Evolutionary conservation across 2,329 filamentous ascomycete genomes (phyloP).

Genomic region (Chalara sp.): DNA sequence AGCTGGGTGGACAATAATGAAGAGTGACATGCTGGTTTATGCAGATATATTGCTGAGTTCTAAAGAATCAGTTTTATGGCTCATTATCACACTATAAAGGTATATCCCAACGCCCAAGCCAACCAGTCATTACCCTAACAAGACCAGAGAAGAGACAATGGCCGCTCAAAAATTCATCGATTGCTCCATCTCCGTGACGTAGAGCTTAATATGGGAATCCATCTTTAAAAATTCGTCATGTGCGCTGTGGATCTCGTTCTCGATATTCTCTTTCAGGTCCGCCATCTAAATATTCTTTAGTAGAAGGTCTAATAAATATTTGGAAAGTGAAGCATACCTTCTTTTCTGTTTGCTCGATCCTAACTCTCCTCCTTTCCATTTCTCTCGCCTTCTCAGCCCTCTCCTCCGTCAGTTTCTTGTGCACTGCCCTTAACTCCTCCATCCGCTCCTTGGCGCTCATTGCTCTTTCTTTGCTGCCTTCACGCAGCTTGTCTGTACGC

Average conservation of each 20-base stretch:
- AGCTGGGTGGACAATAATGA: conserved; percentile 26
- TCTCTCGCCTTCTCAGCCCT: conserved; percentile 80
- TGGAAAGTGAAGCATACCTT: conserved; percentile 55
- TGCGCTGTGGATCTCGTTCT: conserved; percentile 84
- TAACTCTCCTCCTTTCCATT: conserved; percentile 84
- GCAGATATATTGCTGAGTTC: no score
- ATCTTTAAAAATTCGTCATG: conserved; percentile 96
- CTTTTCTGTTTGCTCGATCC: conserved; percentile 97
- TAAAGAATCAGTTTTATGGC: no score
- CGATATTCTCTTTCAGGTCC: conserved; percentile 95
- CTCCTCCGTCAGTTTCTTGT: conserved; percentile 78
- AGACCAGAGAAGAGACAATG: conserved; percentile 9
- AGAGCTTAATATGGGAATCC: conserved; percentile 93
- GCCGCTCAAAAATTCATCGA: conserved; percentile 35
- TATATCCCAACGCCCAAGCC: conserved; percentile 25
- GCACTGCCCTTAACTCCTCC: conserved; percentile 77
- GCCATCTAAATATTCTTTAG: conserved; percentile 66
- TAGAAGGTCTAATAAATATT: not conserved
- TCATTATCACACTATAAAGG: conserved; percentile 6
- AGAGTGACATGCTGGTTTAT: not conserved
- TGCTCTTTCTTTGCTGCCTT: conserved; percentile 75
- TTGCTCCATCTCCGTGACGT: conserved; percentile 99
- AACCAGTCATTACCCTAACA: conserved; percentile 5
- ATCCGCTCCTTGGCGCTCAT: conserved; percentile 77
- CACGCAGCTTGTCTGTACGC: conserved; percentile 75